Evolutionary conservation across 179 eudicot species (phyloP).

Genomic region (Silene coronaria): DNA sequence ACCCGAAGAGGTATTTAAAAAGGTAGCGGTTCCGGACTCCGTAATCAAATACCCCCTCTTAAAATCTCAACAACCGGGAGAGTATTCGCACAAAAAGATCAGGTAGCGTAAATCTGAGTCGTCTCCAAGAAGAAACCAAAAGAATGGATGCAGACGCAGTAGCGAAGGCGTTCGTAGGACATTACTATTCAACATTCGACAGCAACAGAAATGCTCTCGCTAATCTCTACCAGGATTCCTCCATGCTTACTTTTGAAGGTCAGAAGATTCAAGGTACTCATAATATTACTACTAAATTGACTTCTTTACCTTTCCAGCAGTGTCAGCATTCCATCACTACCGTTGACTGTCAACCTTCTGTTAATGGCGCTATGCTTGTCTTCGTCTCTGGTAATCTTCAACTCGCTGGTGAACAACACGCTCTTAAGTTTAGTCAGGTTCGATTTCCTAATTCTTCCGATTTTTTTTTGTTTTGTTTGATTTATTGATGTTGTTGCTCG

Average conservation of each 20-base stretch:
- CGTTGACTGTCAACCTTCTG: conserved; percentile 84
- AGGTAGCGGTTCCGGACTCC: too few species aligned
- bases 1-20: too few species aligned
- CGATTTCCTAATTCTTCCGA: neutral
- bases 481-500: neutral
- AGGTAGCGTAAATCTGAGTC: too few species aligned
- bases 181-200: conserved; percentile 89
- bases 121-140: too few species aligned
- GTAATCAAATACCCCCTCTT: too few species aligned
- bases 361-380: conserved; percentile 65
- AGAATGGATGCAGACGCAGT: conserved; percentile 72
- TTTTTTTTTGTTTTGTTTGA: neutral
- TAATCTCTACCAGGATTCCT: conserved; percentile 57
- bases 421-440: conserved; percentile 63
- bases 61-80: too few species aligned
- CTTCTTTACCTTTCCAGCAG: conserved; percentile 65
- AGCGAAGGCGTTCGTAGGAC: conserved; percentile 75
- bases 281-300: conserved; percentile 61
- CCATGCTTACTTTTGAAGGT: conserved; percentile 83
- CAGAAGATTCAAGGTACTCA: conserved; percentile 59
- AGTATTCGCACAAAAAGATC: too few species aligned
- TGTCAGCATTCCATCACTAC: conserved; percentile 69
- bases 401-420: conserved; percentile 64
- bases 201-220: conserved; percentile 50
- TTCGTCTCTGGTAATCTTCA: conserved; percentile 72